Base-by-base conservation (phyloP, 148 eudicot genomes). In the Vaccinium macrocarpon region DNA sequence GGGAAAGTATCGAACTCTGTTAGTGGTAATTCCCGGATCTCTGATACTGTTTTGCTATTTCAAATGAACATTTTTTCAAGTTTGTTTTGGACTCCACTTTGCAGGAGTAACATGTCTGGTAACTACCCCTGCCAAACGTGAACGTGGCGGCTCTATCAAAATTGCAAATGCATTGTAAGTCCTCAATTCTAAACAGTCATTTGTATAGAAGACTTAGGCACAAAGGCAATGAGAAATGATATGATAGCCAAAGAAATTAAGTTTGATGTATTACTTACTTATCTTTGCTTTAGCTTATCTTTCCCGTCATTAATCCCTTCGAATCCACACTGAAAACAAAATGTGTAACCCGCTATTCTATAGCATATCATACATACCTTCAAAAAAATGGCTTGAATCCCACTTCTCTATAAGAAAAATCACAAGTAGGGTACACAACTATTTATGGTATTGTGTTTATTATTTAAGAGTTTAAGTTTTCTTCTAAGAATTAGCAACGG, bases 81-180 rank as follows among this genome's bases (percentile, higher is more conserved):
- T n/a, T 13, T 19, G 2, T 38, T 35, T 57, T 49, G n/a, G 13
- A 8, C 49, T 16, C 27, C 14, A 4, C 68, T 13, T 21, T 29
- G 84, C 86, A 93, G 98, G 98, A 35, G 94, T 81, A 32, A 88
- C 90, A 56, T 96, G 98, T 50, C 83, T 96, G 49, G 94, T 93
- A 42, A 90, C 87, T 32, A 87, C 96, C 35, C 93, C 96, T 0
- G 83, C 90, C 74, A 97, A 94, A 71, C 84, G 97, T 6, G 92
- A 93, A 16, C 90, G 95, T 0, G 98, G 98, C 27, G 98, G 98
- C 70, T 94, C 97, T 1, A 88, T 93, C 13, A 95, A 94, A 88
- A 83, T 94, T 75, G 85, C 93, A 56, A 98, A 96, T 81, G 98
- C 98, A 82, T 23, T 94, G 98, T 93, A 35, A 91, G 93, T 49